Conservation (phyloP, 352 stramenopile genomes). For the Globisporangium echinulatum region DNA sequence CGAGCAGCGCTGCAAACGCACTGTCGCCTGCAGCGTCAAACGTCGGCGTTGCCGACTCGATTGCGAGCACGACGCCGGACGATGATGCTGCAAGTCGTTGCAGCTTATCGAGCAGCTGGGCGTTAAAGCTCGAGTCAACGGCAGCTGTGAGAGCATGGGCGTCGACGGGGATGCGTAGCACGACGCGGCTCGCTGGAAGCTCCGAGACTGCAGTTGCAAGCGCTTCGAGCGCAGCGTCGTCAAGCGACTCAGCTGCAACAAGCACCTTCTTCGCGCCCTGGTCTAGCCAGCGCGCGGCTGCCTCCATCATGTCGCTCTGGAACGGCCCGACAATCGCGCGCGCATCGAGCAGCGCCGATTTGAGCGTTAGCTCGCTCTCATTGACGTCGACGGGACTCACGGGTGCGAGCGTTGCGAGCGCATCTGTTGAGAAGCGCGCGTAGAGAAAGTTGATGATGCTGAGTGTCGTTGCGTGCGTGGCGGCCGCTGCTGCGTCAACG, state of each 20-base stretch:
- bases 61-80: slow-evolving; percentile 41
- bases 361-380: slow-evolving; percentile 28
- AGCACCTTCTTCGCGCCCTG: slow-evolving; percentile 52
- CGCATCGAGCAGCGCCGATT: slow-evolving; percentile 34
- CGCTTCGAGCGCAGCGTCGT: slow-evolving; percentile 41
- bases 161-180: slow-evolving; percentile 53
- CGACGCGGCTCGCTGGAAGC: slow-evolving; percentile 50
- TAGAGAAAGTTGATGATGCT: slow-evolving; percentile 42
- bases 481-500: neutral
- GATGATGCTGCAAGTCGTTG: slow-evolving; percentile 24
- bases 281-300: slow-evolving; percentile 55
- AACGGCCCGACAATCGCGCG: slow-evolving; percentile 62
- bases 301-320: slow-evolving; percentile 41
- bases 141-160: slow-evolving; percentile 14
- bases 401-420: slow-evolving; percentile 28
- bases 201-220: slow-evolving; percentile 55
- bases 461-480: slow-evolving; percentile 25
- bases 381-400: neutral
- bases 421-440: slow-evolving; percentile 20
- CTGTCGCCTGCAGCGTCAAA: slow-evolving; percentile 5
- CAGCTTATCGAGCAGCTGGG: slow-evolving; percentile 28
- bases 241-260: slow-evolving; percentile 32
- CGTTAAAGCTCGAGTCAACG: neutral
- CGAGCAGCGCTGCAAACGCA: slow-evolving; percentile 15
- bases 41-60: slow-evolving; percentile 13